These are phyloP conservation scores for Agapanthus africanus DNA, from an alignment of 106 monocot species.

Conservation along the genomic window DNA sequence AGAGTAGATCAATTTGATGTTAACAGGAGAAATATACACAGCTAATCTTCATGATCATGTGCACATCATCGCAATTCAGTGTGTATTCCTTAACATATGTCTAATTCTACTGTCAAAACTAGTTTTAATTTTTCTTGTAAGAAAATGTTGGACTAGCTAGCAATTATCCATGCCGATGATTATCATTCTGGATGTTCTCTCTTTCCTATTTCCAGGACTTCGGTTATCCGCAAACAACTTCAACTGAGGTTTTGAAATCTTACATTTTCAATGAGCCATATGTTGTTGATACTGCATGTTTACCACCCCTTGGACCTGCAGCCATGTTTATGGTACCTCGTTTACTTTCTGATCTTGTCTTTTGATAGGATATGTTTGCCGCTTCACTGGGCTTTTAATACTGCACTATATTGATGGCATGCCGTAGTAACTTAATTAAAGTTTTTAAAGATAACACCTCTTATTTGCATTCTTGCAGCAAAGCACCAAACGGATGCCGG, in stretches of 20 bases:
- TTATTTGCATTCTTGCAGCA: conserved; percentile 46
- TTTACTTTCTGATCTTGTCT: neutral
- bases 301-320: conserved; percentile 90
- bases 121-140: neutral
- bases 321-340: conserved; percentile 90
- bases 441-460: too few relatives aligned
- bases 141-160: neutral
- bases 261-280: conserved; percentile 98
- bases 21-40: too few relatives aligned
- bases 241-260: conserved; percentile 89
- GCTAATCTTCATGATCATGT: too few relatives aligned
- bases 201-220: conserved; percentile 51
- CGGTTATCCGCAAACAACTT: conserved; percentile 95
- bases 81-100: too few relatives aligned
- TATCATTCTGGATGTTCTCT: neutral
- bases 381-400: neutral
- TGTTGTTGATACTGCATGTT: conserved; percentile 62
- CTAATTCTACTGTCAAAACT: too few relatives aligned
- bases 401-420: too few relatives aligned
- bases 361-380: neutral
- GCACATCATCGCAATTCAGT: neutral
- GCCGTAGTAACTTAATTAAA: too few relatives aligned
- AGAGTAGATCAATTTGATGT: too few relatives aligned
- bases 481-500: conserved; percentile 88
- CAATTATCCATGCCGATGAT: neutral